Evolutionary conservation across 768 basidiomycete genomes (phyloP).

Genomic region (Mycena pura): DNA sequence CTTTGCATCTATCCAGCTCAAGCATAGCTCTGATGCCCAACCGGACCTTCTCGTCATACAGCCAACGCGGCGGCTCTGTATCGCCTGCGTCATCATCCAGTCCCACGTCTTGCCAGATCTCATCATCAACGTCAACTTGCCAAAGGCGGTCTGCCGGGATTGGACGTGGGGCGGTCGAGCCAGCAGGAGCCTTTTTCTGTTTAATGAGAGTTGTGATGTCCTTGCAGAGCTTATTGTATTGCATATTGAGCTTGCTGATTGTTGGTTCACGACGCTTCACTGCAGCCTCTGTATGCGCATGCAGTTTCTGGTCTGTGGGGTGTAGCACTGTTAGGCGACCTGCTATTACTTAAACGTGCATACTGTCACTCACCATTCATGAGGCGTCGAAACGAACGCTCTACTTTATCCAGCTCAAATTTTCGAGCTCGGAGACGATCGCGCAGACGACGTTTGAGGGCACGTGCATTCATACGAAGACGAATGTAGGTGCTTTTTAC

Average conservation of each 20-base stretch:
- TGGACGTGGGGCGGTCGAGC: slow-evolving; percentile 20
- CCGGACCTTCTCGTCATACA: slow-evolving; percentile 24
- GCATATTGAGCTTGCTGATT: slow-evolving; percentile 20
- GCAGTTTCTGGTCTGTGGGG: slow-evolving; percentile 13
- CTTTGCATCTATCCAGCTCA: slow-evolving; percentile 21
- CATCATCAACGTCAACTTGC: slow-evolving; percentile 36
- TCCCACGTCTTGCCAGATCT: slow-evolving; percentile 38
- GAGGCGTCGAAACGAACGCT: not conserved
- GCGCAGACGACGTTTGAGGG: not conserved
- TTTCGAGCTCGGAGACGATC: not conserved
- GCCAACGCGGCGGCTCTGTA: slow-evolving; percentile 26
- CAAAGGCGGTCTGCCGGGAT: slow-evolving; percentile 31
- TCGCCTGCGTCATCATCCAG: slow-evolving; percentile 33
- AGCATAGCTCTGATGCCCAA: slow-evolving; percentile 26
- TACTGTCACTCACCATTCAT: not conserved
- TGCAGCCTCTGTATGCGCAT: slow-evolving; percentile 17
- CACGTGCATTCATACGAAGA: not conserved
- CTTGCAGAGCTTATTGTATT: slow-evolving; percentile 31
- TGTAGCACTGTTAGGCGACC: no score
- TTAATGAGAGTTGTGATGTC: slow-evolving; percentile 26
- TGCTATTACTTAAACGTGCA: no score
- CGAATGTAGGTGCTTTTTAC: not conserved
- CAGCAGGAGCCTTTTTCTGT: slow-evolving; percentile 22
- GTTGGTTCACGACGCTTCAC: slow-evolving; percentile 24
- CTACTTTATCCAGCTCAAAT: not conserved